Evolutionary conservation across 176 grass and related monocot genomes (phyloP).

Genomic region (bread wheat (Triticum aestivum)): IWGSC_CS_RefSeq_v2.1 NC_057807.1:414678152-414678651

Average conservation of each 20-base stretch:
- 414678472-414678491: conserved; percentile 53
- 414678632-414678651: conserved; percentile 61
- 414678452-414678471: conserved; percentile 48
- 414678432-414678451: conserved; percentile 83
- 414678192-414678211: conserved; percentile 42
- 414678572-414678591: conserved; percentile 50
- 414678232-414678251: conserved; percentile 45
- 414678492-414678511: conserved; percentile 52
- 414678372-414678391: conserved; percentile 63
- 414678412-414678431: conserved; percentile 81
- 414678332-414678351: conserved; percentile 40
- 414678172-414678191: conserved; percentile 49
- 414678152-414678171: conserved; percentile 30
- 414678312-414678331: not conserved
- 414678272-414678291: not conserved
- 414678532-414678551: conserved; percentile 50
- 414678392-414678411: conserved; percentile 39
- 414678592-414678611: conserved; percentile 59
- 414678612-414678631: conserved; percentile 41
- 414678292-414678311: not conserved
- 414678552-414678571: conserved; percentile 34
- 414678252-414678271: conserved; percentile 36
- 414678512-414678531: conserved; percentile 46
- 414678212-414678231: conserved; percentile 42
- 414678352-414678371: conserved; percentile 55